Percentiles rank a stretch among this genome's conserved stretches.
Conservation (phyloP, 1,139 yeast genomes). For the Blastobotrys aristatus region DNA sequence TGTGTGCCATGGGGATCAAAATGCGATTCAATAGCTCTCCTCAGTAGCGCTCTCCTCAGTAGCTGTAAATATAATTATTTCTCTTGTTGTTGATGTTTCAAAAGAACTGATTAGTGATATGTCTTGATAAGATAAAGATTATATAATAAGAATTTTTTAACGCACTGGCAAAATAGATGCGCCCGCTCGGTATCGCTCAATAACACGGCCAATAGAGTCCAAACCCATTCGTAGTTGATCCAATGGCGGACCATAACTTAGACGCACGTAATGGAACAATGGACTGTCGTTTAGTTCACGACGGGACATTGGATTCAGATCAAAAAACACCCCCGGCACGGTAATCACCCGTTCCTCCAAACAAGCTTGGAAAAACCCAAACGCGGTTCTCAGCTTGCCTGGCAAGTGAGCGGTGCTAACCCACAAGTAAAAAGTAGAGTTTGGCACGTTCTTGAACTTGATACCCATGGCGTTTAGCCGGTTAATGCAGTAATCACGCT, state of each 20-base stretch:
- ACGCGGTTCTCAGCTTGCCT: constrained; percentile 54
- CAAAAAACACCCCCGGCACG: constrained; percentile 66
- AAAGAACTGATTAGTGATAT: too few relatives aligned
- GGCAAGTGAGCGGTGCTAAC: constrained; percentile 56
- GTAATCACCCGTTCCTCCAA: constrained; percentile 59
- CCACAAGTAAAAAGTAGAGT: constrained; percentile 64
- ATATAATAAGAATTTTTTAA: constrained; percentile 6
- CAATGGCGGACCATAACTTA: constrained; percentile 62
- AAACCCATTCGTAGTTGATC: constrained; percentile 53
- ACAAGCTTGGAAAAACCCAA: constrained; percentile 66
- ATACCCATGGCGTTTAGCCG: constrained; percentile 57
- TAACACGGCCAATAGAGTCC: constrained; percentile 61
- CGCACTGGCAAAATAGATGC: constrained; percentile 17
- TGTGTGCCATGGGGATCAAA: constrained; percentile 97
- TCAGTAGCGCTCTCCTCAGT: too few relatives aligned
- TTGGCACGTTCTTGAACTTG: constrained; percentile 49
- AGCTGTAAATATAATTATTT: too few relatives aligned
- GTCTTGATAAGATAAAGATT: too few relatives aligned
- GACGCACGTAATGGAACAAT: constrained; percentile 59
- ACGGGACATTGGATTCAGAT: constrained; percentile 60
- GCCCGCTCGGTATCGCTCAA: constrained; percentile 34
- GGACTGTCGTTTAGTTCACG: constrained; percentile 57
- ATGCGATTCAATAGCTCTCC: constrained; percentile 74
- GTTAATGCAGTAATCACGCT: constrained; percentile 53
- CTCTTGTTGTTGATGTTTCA: too few relatives aligned